phyloP scores from a whole-genome alignment of 192 early-diverging fungal species.

The Backusella australiensis region DNA sequence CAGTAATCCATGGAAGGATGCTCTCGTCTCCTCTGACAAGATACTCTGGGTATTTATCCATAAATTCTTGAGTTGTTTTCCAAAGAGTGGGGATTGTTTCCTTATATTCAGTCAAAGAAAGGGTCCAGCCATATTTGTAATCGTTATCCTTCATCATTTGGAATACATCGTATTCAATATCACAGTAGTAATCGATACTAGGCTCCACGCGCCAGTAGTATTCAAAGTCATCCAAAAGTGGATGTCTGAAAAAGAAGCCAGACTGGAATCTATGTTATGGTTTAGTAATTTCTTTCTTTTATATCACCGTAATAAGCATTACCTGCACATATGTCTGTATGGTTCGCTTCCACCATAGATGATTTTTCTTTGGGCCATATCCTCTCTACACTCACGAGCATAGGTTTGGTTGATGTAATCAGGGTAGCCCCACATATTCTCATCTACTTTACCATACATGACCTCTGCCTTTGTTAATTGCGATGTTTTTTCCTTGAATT shows the following conservation, averaged over 20 bases:
- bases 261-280: slow-evolving; percentile 52
- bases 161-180: slow-evolving; percentile 74
- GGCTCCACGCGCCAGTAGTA: slow-evolving; percentile 85
- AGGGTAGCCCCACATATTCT: slow-evolving; percentile 75
- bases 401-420: slow-evolving; percentile 64
- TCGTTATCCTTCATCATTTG: slow-evolving; percentile 65
- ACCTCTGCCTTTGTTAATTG: slow-evolving; percentile 54
- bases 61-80: slow-evolving; percentile 51
- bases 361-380: slow-evolving; percentile 49
- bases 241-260: slow-evolving; percentile 76
- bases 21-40: slow-evolving; percentile 25
- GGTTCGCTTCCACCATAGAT: slow-evolving; percentile 65
- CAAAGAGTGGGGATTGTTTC: slow-evolving; percentile 65
- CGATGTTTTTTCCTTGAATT: slow-evolving; percentile 57
- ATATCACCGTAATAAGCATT: not conserved
- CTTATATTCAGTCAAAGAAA: slow-evolving; percentile 57
- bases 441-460: slow-evolving; percentile 48
- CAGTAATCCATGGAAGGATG: slow-evolving; percentile 47
- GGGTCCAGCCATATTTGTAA: slow-evolving; percentile 69
- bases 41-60: slow-evolving; percentile 43
- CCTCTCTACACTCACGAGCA: slow-evolving; percentile 48
- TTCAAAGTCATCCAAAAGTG: slow-evolving; percentile 62
- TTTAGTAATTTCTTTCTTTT: not conserved
- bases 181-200: slow-evolving; percentile 68
- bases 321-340: slow-evolving; percentile 78